phyloP scores from a whole-genome alignment of 345 rosid genomes.

The Cardamine chenopodiifolia region DNA sequence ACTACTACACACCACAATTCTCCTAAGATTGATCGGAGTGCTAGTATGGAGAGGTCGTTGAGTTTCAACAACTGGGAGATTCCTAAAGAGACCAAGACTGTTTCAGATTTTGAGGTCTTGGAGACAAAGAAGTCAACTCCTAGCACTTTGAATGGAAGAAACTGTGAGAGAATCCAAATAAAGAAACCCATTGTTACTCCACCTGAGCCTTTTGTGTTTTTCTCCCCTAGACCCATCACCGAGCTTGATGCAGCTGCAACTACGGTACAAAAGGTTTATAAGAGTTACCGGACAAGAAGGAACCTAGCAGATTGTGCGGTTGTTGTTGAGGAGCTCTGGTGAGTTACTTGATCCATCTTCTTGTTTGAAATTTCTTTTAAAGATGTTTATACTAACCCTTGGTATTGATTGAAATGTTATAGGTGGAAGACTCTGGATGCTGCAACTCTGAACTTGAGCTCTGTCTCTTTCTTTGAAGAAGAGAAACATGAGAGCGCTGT shows the following conservation, averaged over 20 bases:
- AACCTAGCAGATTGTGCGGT: constrained; percentile 80
- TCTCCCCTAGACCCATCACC: constrained; percentile 58
- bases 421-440: constrained; percentile 75
- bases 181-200: constrained; percentile 47
- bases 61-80: constrained; percentile 57
- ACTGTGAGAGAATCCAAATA: constrained; percentile 41
- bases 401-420: constrained; percentile 8
- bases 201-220: constrained; percentile 52
- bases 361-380: background rate
- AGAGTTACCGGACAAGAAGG: constrained; percentile 87
- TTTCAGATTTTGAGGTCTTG: constrained; percentile 15
- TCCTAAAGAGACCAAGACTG: constrained; percentile 34
- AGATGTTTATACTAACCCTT: constrained; percentile 12
- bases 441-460: constrained; percentile 54
- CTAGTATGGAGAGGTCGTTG: constrained; percentile 42
- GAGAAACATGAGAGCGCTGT: constrained; percentile 63
- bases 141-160: constrained; percentile 36
- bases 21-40: constrained; percentile 22
- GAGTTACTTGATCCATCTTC: constrained; percentile 34
- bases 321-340: constrained; percentile 74
- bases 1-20: constrained; percentile 26
- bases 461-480: constrained; percentile 61
- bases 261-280: constrained; percentile 81
- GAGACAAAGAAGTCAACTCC: constrained; percentile 34
- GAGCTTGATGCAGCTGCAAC: constrained; percentile 83